phyloP scores from a whole-genome alignment of 108 stramenopile genomes.

The Licmophora abbreviata region DNA sequence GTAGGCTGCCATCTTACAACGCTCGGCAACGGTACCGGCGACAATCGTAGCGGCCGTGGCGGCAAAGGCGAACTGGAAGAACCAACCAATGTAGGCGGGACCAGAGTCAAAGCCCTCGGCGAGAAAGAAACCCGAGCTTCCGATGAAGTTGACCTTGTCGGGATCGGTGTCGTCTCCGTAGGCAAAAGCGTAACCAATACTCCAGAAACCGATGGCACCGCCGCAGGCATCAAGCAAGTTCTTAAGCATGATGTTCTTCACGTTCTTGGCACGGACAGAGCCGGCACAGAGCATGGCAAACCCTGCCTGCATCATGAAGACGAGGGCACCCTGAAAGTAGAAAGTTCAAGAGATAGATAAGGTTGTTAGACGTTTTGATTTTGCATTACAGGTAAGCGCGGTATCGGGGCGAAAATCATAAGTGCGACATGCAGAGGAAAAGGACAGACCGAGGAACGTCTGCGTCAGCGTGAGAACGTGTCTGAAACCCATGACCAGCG shows the following conservation, averaged over 20 bases:
- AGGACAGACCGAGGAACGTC: not conserved
- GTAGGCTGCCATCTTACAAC: constrained; percentile 71
- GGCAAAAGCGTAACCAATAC: constrained; percentile 77
- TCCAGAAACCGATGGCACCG: constrained; percentile 80
- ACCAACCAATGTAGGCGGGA: constrained; percentile 31
- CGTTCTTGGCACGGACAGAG: constrained; percentile 75
- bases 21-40: constrained; percentile 71
- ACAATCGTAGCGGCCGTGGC: constrained; percentile 82
- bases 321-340: constrained; percentile 49
- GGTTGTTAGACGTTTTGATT: not conserved
- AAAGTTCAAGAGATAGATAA: not conserved
- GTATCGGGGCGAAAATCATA: not conserved
- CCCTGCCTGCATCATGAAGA: constrained; percentile 90
- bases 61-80: constrained; percentile 71
- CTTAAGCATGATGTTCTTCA: constrained; percentile 85
- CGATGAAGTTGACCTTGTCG: constrained; percentile 48
- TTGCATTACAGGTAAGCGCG: not conserved
- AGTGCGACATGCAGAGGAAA: not conserved
- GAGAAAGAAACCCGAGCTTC: constrained; percentile 53
- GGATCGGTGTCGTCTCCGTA: constrained; percentile 38
- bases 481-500: not conserved
- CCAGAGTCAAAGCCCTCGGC: constrained; percentile 13
- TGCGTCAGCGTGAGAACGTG: not conserved
- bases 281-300: constrained; percentile 89
- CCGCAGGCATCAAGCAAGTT: constrained; percentile 82